Evolutionary conservation across 1,284 basidiomycete species (phyloP).

Genomic region (Xerocomus alliaceus): DNA sequence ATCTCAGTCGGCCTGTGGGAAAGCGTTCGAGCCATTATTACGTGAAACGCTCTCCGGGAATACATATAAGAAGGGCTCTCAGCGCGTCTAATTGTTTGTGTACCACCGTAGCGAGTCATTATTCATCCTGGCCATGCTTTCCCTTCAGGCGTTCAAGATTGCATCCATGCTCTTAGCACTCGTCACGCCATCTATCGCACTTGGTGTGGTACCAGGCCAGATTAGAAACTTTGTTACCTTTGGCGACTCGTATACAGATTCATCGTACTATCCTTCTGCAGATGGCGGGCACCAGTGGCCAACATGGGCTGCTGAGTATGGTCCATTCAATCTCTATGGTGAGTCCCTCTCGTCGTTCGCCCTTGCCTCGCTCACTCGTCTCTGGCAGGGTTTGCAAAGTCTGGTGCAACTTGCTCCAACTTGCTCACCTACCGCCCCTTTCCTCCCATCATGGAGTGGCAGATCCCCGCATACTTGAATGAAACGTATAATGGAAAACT

Average conservation of each 20-base stretch:
- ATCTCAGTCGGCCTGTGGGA: background rate
- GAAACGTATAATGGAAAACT: constrained; percentile 34
- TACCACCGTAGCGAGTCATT: background rate
- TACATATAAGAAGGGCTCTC: background rate
- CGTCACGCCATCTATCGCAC: constrained; percentile 5
- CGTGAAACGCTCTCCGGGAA: background rate
- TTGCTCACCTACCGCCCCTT: constrained; percentile 47
- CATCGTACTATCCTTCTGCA: constrained; percentile 38
- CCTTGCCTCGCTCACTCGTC: too few species aligned
- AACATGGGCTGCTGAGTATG: constrained; percentile 49
- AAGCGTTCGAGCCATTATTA: background rate
- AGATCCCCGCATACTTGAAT: constrained; percentile 46
- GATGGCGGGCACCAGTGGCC: constrained; percentile 53
- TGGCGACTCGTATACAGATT: constrained; percentile 56
- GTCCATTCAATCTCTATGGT: constrained; percentile 47
- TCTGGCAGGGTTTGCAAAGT: constrained; percentile 47
- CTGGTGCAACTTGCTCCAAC: constrained; percentile 55
- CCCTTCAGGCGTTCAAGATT: constrained; percentile 4
- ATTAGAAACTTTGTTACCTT: constrained; percentile 54
- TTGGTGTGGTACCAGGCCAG: constrained; percentile 39
- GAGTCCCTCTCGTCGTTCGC: too few species aligned
- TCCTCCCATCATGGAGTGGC: constrained; percentile 47
- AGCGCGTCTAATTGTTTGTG: background rate
- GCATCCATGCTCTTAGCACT: constrained; percentile 18
- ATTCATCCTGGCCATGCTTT: constrained; percentile 6